Evolutionary conservation across 2,329 filamentous ascomycete species (phyloP).

Genomic region (Fusarium solani-melongenae): DNA sequence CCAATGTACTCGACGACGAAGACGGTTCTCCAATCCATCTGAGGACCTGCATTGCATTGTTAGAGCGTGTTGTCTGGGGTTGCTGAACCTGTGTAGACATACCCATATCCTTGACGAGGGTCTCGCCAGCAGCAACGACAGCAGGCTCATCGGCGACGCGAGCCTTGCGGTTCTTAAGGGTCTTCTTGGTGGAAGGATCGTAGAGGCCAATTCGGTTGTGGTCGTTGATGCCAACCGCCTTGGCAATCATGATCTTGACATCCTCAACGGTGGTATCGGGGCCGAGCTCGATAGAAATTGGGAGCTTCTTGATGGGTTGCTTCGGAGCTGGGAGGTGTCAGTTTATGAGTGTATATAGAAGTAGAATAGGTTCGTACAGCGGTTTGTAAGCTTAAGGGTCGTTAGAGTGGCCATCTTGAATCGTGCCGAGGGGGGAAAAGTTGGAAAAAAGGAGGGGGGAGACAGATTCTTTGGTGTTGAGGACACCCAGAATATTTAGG

Average conservation of each 20-base stretch:
- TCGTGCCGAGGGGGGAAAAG: conserved; percentile 6
- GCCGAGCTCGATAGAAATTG: conserved; percentile 60
- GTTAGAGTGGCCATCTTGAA: conserved; percentile 47
- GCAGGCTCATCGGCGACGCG: conserved; percentile 60
- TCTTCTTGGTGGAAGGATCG: conserved; percentile 70
- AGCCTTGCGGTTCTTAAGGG: conserved; percentile 70
- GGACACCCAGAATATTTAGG: conserved; percentile 23
- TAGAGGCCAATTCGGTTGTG: conserved; percentile 72
- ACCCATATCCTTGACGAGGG: conserved; percentile 96
- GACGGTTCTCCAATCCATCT: conserved; percentile 92
- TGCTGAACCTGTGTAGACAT: conserved; percentile 45
- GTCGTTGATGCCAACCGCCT: conserved; percentile 62
- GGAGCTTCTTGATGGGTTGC: conserved; percentile 66
- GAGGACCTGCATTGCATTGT: conserved; percentile 70
- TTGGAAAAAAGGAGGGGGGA: conserved; percentile 4
- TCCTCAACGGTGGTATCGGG: conserved; percentile 68
- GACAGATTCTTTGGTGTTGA: conserved; percentile 14
- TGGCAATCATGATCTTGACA: conserved; percentile 67
- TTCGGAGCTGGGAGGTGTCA: conserved; percentile 53
- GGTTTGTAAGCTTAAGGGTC: conserved; percentile 56
- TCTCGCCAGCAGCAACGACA: conserved; percentile 61
- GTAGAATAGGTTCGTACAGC: conserved; percentile 44
- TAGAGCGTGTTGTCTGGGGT: background rate
- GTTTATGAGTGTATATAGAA: background rate
- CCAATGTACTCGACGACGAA: conserved; percentile 96